Evolutionary conservation across 139 green algal species (phyloP).

Genomic region (Chlorella sp.): DNA sequence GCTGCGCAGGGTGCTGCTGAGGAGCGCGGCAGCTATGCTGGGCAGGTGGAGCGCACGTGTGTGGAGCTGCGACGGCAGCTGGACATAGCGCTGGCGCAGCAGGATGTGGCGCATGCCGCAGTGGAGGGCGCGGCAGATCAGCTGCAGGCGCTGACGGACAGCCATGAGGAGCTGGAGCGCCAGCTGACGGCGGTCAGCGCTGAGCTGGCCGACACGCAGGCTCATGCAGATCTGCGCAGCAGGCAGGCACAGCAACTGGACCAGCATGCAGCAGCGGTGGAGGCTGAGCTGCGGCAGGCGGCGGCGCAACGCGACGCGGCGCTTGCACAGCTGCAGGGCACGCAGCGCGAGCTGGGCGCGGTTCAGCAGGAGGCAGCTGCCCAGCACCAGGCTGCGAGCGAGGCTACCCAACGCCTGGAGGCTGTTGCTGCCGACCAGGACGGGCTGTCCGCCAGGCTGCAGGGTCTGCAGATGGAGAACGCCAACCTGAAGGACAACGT

Average conservation of each 20-base stretch:
- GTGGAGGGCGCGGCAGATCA: slow-evolving; percentile 21
- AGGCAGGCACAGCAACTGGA: not conserved
- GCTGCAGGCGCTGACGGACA: slow-evolving; percentile 27
- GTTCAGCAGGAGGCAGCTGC: slow-evolving; percentile 27
- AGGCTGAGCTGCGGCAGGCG: not conserved
- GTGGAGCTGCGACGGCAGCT: slow-evolving; percentile 25
- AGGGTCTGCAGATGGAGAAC: not conserved
- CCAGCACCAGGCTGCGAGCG: not conserved
- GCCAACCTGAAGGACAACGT: slow-evolving; percentile 2
- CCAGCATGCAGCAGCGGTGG: not conserved
- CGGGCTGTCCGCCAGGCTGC: slow-evolving; percentile 4
- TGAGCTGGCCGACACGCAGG: slow-evolving; percentile 2
- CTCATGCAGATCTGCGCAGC: not conserved
- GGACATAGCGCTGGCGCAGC: slow-evolving; percentile 16
- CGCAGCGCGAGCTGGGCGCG: not conserved
- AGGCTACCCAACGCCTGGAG: not conserved
- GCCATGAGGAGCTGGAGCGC: slow-evolving; percentile 14
- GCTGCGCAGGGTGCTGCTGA: not conserved
- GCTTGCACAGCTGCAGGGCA: not conserved
- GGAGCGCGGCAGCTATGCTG: not conserved
- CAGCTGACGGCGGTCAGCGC: not conserved
- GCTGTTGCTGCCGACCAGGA: not conserved
- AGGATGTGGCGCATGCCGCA: slow-evolving; percentile 12
- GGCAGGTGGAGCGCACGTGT: slow-evolving; percentile 2
- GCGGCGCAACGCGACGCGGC: not conserved